phyloP scores from a whole-genome alignment of 768 basidiomycete genomes.

The Lenzites betulinus region DNA sequence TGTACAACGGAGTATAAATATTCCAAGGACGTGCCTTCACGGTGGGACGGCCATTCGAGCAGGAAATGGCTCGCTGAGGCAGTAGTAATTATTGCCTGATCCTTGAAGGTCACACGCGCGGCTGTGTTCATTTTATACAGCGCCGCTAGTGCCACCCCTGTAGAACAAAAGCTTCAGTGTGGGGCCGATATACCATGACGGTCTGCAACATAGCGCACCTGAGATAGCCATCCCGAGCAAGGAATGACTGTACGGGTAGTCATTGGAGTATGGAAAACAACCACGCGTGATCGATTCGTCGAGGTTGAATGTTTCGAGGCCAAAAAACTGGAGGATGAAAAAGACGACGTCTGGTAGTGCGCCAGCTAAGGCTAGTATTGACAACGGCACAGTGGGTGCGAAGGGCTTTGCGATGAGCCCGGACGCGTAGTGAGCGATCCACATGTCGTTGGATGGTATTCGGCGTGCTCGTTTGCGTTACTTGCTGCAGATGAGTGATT shows the following conservation, averaged over 20 bases:
- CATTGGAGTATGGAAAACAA: conserved; percentile 37
- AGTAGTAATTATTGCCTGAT: conserved; percentile 25
- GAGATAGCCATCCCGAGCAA: conserved; percentile 28
- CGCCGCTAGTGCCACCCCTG: conserved; percentile 25
- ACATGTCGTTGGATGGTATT: conserved; percentile 3
- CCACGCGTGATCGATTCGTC: conserved; percentile 24
- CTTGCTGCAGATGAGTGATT: no score
- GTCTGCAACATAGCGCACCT: conserved; percentile 12
- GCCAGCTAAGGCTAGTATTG: conserved; percentile 31
- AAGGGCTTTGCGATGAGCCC: conserved; percentile 33
- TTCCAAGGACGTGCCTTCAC: conserved; percentile 20
- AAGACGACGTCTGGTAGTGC: conserved; percentile 31
- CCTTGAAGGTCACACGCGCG: conserved; percentile 24
- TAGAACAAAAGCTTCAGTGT: not conserved
- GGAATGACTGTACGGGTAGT: conserved; percentile 37
- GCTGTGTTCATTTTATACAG: conserved; percentile 24
- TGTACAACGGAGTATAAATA: not conserved
- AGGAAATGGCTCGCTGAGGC: conserved; percentile 32
- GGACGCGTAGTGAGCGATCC: conserved; percentile 24
- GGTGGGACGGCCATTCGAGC: conserved; percentile 34
- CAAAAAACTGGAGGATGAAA: conserved; percentile 32
- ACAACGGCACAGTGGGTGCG: conserved; percentile 31
- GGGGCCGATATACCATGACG: not conserved
- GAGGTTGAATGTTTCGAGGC: conserved; percentile 32
- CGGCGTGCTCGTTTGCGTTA: no score